Evolutionary conservation across 257 asterid species (phyloP), one percentile per base, ranked within the genome.

Genomic region (Solanum paucissectum): DNA sequence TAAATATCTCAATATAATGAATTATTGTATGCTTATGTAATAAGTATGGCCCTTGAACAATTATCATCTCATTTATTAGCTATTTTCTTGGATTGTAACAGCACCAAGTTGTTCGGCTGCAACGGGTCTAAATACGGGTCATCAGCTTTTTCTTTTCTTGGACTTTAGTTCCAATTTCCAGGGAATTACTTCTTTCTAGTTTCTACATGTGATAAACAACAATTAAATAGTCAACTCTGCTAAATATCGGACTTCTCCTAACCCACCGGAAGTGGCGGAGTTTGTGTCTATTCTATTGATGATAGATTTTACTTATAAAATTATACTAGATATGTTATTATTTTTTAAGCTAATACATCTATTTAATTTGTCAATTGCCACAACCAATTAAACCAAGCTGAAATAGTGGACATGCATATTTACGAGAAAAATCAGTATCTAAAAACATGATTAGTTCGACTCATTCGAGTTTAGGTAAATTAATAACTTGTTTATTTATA

Each of bases 281-380:
- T 60, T 60, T 21, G 29, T 20, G 6, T 60, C 12, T 21, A 58
- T 58, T 3, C 12, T 7, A 20, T 0, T 0, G 0, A 23, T 10
- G 0, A 10, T 11, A 64, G 1, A 64, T 10, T 64, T 23, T 23
- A 9, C 1, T 4, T 64, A n/a, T n/a, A 64, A n/a, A 64, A n/a
- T 3, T 5, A n/a, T 0, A 11, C 0, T 6, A 9, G 5, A 3
- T 21, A 58, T 5, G 12, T n/a, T n/a, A 10, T n/a, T n/a, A n/a
- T 64, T n/a, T 10, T 64, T 64, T 25, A 64, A n/a, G 7, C 6
- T 9, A 2, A 34, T 34, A 13, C 27, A 73, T 34, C 16, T 33
- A 9, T 18, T 1, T 18, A 73, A 73, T 9, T 73, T 20, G 46
- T 9, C 27, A 34, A 34, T 34, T 18, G 27, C 29, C 27, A 73